Percentiles rank a stretch among this genome's conserved stretches.
Evolutionary conservation across 192 early-diverging fungal species (phyloP).

Genomic region (Thoreauomyces humboldtii): DNA sequence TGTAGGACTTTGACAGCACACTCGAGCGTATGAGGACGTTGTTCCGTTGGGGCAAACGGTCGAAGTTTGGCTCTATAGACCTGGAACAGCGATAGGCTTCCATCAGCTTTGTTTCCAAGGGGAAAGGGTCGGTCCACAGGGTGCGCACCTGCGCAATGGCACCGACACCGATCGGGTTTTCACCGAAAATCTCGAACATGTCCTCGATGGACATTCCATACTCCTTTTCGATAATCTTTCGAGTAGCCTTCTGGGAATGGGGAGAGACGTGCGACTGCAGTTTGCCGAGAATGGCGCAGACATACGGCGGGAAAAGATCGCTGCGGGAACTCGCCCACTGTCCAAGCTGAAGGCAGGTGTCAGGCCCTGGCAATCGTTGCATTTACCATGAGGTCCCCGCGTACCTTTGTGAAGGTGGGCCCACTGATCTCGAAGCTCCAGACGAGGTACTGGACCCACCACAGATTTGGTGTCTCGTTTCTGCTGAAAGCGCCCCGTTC

Average conservation of each 20-base stretch:
- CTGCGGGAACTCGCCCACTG: conserved; percentile 93
- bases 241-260: conserved; percentile 72
- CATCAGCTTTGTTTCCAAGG: not conserved
- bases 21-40: conserved; percentile 1
- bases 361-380: too few relatives aligned
- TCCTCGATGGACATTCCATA: conserved; percentile 66
- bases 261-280: conserved; percentile 80
- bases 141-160: conserved; percentile 89
- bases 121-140: too few relatives aligned
- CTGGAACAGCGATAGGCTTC: conserved; percentile 1
- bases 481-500: not conserved
- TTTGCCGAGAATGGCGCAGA: conserved; percentile 72
- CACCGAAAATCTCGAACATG: conserved; percentile 76
- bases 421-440: conserved; percentile 81
- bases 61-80: conserved; percentile 16
- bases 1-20: conserved; percentile 89
- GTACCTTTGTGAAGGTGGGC: conserved; percentile 93
- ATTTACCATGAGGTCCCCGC: too few relatives aligned
- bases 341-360: conserved; percentile 55
- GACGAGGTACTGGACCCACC: conserved; percentile 85
- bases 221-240: conserved; percentile 56
- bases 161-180: conserved; percentile 81
- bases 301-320: conserved; percentile 76
- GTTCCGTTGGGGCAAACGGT: not conserved
- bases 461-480: conserved; percentile 43